Evolutionary conservation across 495 filamentous ascomycete genomes (phyloP), one percentile per base, ranked within the genome.

Genomic region (Thermothielavioides terrestris): DNA sequence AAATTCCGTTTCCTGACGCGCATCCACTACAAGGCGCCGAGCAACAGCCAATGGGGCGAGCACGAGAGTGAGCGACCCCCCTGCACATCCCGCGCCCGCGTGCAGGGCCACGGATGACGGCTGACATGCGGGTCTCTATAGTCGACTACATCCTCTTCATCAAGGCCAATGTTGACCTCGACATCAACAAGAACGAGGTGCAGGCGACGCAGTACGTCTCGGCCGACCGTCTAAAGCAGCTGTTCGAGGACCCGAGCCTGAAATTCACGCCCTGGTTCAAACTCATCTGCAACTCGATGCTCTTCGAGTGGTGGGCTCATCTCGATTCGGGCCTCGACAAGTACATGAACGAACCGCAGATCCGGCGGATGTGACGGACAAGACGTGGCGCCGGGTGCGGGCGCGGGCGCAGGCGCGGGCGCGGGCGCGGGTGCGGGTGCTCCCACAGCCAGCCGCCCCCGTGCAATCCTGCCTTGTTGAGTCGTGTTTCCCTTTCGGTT

Each of bases 141-240:
- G 89, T 99, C 63, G 92, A 99, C 68, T 99, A 99, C 66, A 99
- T 99, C 53, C 83, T 99, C 47, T 94, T 99, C 72, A 96, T 96
- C 76, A 86, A 94, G 69, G 85, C 89, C 30, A 80, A 94, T 58
- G 89, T 95, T 46, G 85, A 94, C 58, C 65, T 95, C 51, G 65
- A 83, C 32, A 64, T 76, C 54, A 99, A 86, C 72, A 75, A 72
- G 25, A 99, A 99, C 68, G 92, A 99, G 72, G 91, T 86, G 23
- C 77, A 79, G 54, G 90, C 84, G 59, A 86, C 82, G 20, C 73
- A 78, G 59, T 97, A 92, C 56, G 92, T 95, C 23, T 81, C 85
- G 9, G 74, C 83, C 27, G 82, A 87, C 10, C 84, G 92, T 50
- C 73, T 99, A 50, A 92, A 87, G 74, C 55, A 73, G 38, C 88